A percentile compares a stretch with the other conserved stretches of the same genome.
phyloP scores from a whole-genome alignment of 768 basidiomycete genomes.

The Paxillus involutus region DNA sequence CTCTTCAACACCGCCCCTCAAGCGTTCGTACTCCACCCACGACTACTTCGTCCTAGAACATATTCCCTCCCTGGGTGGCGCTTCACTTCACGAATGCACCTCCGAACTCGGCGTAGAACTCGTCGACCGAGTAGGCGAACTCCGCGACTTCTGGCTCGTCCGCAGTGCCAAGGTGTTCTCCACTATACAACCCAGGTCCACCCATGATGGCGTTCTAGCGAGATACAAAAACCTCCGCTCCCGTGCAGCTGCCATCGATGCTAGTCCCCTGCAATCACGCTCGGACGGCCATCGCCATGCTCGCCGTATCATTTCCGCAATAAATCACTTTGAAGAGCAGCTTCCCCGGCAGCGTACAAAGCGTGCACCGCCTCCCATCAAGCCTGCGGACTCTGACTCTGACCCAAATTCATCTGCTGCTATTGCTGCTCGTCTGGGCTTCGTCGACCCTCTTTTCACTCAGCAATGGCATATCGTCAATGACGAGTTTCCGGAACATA shows the following conservation, averaged over 20 bases:
- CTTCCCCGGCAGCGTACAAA: slow-evolving; percentile 66
- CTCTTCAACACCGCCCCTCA: slow-evolving; percentile 41
- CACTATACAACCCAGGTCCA: slow-evolving; percentile 31
- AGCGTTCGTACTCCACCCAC: slow-evolving; percentile 58
- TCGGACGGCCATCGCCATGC: slow-evolving; percentile 41
- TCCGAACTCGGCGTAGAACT: slow-evolving; percentile 72
- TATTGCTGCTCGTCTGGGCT: slow-evolving; percentile 59
- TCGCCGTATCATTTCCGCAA: slow-evolving; percentile 49
- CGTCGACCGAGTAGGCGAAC: slow-evolving; percentile 85
- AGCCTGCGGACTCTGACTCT: slow-evolving; percentile 32
- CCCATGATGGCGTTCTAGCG: slow-evolving; percentile 48
- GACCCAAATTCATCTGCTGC: slow-evolving; percentile 34
- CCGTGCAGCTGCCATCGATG: slow-evolving; percentile 13
- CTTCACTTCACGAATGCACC: slow-evolving; percentile 61
- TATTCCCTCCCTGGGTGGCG: slow-evolving; percentile 47
- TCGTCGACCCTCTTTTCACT: slow-evolving; percentile 80
- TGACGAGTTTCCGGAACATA: slow-evolving; percentile 73
- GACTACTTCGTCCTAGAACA: slow-evolving; percentile 85
- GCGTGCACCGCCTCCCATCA: slow-evolving; percentile 66
- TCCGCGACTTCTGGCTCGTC: slow-evolving; percentile 82
- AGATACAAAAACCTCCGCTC: slow-evolving; percentile 46
- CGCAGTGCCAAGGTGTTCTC: slow-evolving; percentile 45
- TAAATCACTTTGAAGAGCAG: slow-evolving; percentile 64
- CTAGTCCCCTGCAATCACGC: slow-evolving; percentile 35
- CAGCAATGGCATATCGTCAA: slow-evolving; percentile 97